Conservation (phyloP, 768 basidiomycete genomes). For the Termitomyces bulborhizus region DNA sequence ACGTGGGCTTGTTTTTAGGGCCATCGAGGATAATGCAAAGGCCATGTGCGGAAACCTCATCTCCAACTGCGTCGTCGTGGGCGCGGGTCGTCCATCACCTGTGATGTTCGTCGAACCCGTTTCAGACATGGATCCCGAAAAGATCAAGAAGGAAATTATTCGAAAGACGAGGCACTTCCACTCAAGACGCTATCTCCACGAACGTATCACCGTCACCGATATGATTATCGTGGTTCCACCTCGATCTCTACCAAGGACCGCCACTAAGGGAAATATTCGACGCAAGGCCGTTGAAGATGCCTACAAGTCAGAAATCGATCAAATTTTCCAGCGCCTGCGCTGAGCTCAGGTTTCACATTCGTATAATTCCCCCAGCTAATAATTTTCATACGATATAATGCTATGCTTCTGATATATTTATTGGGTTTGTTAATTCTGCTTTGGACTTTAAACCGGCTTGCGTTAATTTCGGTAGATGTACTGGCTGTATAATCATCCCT, state of each 20-base stretch:
- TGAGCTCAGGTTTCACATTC: not conserved
- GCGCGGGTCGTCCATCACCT: constrained; percentile 69
- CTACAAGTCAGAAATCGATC: constrained; percentile 52
- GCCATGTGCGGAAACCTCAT: constrained; percentile 59
- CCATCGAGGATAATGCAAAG: constrained; percentile 75
- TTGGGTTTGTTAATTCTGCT: not conserved
- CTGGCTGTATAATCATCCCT: constrained; percentile 4
- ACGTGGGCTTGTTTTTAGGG: constrained; percentile 25
- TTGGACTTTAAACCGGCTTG: not conserved
- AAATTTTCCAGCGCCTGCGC: constrained; percentile 35
- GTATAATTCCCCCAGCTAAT: not conserved
- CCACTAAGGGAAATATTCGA: constrained; percentile 79
- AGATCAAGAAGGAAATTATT: constrained; percentile 65
- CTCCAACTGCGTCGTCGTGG: constrained; percentile 72
- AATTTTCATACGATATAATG: not conserved
- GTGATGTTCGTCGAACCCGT: constrained; percentile 69
- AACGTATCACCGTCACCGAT: constrained; percentile 59
- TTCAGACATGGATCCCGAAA: constrained; percentile 43
- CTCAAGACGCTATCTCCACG: constrained; percentile 69
- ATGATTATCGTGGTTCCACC: constrained; percentile 64
- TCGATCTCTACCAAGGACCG: constrained; percentile 68
- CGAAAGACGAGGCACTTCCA: constrained; percentile 72
- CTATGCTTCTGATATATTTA: not conserved
- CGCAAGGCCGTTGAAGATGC: constrained; percentile 69
- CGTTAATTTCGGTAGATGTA: not conserved